Base-by-base conservation (phyloP, 371 early-diverging fungal genomes). In the Gilbertella persicaria region DNA sequence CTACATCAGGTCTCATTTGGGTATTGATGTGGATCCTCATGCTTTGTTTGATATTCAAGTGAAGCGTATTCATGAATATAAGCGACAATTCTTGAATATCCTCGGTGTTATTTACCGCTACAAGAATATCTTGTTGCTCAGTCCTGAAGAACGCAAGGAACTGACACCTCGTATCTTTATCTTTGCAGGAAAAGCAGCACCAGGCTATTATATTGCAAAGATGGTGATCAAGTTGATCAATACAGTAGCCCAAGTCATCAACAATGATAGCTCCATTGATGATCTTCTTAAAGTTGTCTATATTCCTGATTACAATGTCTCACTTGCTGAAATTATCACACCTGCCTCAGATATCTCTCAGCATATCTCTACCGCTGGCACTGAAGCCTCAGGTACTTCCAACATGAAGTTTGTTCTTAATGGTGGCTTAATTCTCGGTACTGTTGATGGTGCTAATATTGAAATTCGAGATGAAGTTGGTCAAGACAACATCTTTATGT, bases 381-480 rank as follows among this genome's bases (percentile, higher is more conserved):
- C 95, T 12, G 96, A 96, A 68, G 96, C 96, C 16, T 93, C 94
- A 16, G 96, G 96, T 40, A 96, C 96, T 4, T 93, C 93, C 29
- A 96, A 96, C 84, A 96, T 96, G 95, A 96, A 96, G 81, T 96
- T 96, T 78, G 96, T 95, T 37, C 71, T 96, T 36, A 96, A 96
- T 64, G 95, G 96, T 50, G 96, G 96, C 50, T 67, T 96, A 38
- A 96, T 96, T 63, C 74, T 92, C 19, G 92, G 92, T 62, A 92
- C 92, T 0, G 82, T 91, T 36, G 92, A 92, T 55, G 92, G 92
- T 40, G 96, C 96, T 56, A 96, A 96, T 72, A 91, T 96, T 73
- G 96, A 96, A 66, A 96, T 96, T 69, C 83, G 84, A 58, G 95
- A 95, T 61, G 94, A 96, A 62, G 86, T 94, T 64, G 96, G 96